phyloP scores from a whole-genome alignment of 2,329 filamentous ascomycete genomes.

The Ceratocystis ficicola region DNA sequence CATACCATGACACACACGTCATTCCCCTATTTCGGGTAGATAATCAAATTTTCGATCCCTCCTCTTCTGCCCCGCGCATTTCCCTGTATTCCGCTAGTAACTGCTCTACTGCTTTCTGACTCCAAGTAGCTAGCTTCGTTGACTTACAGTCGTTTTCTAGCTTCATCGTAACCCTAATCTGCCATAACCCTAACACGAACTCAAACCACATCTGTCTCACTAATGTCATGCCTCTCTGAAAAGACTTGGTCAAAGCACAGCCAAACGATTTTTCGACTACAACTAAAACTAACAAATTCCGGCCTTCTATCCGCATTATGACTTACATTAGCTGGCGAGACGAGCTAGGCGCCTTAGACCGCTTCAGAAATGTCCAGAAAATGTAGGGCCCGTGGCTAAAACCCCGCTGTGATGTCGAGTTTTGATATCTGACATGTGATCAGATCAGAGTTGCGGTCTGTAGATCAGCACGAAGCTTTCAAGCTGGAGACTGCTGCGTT shows the following conservation, averaged over 20 bases:
- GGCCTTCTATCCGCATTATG: background rate
- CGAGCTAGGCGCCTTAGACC: slow-evolving; percentile 15
- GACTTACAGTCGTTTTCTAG: background rate
- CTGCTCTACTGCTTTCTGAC: no score
- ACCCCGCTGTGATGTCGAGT: slow-evolving; percentile 13
- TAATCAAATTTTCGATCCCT: no score
- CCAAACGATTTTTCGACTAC: background rate
- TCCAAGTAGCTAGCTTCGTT: no score
- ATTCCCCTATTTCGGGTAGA: no score
- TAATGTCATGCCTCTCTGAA: background rate
- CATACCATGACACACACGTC: no score
- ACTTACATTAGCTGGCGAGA: slow-evolving; percentile 12
- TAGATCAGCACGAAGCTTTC: slow-evolving; percentile 40
- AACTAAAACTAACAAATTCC: background rate
- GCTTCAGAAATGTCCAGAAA: slow-evolving; percentile 16
- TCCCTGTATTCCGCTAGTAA: no score
- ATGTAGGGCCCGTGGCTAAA: slow-evolving; percentile 22
- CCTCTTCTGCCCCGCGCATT: no score
- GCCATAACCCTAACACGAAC: background rate
- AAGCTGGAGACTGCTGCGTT: slow-evolving; percentile 54
- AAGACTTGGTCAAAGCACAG: background rate
- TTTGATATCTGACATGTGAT: slow-evolving; percentile 16
- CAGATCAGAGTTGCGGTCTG: slow-evolving; percentile 22
- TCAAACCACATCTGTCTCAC: background rate
- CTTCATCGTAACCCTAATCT: background rate